Conservation (phyloP, 164 flowering plant species). For the Cinnamomum chago region DNA sequence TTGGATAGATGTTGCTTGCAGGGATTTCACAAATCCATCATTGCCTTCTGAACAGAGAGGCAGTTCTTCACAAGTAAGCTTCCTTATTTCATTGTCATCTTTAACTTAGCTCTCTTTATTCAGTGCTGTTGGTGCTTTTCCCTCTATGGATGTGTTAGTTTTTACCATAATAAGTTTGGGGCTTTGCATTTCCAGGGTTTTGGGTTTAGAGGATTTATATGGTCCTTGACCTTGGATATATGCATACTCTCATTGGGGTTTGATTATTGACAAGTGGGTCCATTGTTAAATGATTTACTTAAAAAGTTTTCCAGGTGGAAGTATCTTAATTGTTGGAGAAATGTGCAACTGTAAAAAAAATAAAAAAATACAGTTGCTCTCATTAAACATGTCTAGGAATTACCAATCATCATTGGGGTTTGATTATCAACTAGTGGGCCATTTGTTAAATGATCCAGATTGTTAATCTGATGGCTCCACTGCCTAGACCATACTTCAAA, state of each 20-base stretch:
- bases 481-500: background rate
- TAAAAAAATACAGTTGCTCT: background rate
- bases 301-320: background rate
- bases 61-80: slow-evolving; percentile 74
- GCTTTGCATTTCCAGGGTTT: background rate
- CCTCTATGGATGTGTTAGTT: background rate
- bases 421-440: no score
- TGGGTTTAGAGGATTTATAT: background rate
- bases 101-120: background rate
- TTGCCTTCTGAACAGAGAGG: slow-evolving; percentile 90
- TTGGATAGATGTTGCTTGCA: slow-evolving; percentile 5
- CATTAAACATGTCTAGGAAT: background rate
- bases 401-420: background rate
- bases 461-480: background rate
- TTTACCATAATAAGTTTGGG: background rate
- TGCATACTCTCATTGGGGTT: background rate
- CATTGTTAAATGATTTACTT: no score
- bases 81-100: background rate
- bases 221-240: background rate
- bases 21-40: slow-evolving; percentile 78
- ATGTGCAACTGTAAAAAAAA: background rate
- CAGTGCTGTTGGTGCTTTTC: background rate
- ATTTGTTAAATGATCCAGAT: background rate
- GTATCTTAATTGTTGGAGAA: background rate
- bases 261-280: background rate